Conservation (phyloP, 345 rosid species). For the Punica granatum region DNA sequence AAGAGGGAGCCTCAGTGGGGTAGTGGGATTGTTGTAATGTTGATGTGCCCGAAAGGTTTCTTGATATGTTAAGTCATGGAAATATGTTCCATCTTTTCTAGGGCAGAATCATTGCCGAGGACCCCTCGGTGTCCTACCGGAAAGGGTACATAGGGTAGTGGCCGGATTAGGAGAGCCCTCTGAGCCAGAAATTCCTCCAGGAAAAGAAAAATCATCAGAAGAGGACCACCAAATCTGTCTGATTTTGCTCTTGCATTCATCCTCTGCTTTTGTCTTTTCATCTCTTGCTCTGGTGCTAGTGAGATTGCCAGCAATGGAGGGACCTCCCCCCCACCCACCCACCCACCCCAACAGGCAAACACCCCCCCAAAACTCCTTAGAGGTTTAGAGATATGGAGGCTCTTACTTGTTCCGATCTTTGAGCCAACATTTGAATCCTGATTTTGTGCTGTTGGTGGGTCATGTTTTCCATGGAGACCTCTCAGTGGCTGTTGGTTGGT, state of each 20-base stretch:
- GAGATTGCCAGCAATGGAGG: constrained; percentile 27
- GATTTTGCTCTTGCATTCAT: constrained; percentile 14
- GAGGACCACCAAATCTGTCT: constrained; percentile 13
- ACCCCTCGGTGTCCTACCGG: constrained; percentile 14
- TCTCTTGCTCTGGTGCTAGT: constrained; percentile 10
- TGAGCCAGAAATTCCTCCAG: constrained; percentile 13
- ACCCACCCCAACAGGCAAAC: no score
- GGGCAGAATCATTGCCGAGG: constrained; percentile 30
- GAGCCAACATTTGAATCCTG: constrained; percentile 13
- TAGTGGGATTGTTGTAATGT: constrained; percentile 1
- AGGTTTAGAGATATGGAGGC: no score
- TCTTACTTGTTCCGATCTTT: background rate
- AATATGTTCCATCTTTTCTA: constrained; percentile 21
- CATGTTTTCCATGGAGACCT: background rate
- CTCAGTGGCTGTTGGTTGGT: no score
- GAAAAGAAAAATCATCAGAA: background rate
- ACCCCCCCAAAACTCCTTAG: no score
- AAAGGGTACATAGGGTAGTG: constrained; percentile 34
- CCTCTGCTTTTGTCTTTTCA: constrained; percentile 16
- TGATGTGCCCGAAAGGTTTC: constrained; percentile 15
- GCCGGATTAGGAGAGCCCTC: constrained; percentile 17
- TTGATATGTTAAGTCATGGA: constrained; percentile 18
- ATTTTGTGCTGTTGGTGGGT: constrained; percentile 36
- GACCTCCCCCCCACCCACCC: constrained; percentile 11
- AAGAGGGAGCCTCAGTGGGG: constrained; percentile 13